Conservation (phyloP, 495 filamentous ascomycete genomes). For the Trichoderma virens region DNA sequence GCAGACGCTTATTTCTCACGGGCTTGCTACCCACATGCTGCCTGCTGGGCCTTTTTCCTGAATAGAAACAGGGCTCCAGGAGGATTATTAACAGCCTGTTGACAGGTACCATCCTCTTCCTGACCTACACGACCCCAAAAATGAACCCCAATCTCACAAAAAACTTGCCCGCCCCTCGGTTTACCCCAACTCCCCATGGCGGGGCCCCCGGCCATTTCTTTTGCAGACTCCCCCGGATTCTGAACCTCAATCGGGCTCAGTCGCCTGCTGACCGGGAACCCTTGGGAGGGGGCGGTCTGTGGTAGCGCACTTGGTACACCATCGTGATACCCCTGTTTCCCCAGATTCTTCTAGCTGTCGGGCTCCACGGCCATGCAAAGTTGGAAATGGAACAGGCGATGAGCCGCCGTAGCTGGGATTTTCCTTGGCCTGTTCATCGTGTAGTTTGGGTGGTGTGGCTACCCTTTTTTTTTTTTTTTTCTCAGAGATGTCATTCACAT, state of each 20-base stretch:
- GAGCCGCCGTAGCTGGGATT: neutral
- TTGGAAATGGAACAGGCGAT: neutral
- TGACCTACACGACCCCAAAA: neutral
- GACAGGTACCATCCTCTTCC: too few species aligned
- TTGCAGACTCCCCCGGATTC: neutral
- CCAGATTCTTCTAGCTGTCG: slow-evolving; percentile 1
- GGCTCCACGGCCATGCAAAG: neutral
- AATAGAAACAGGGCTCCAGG: too few species aligned
- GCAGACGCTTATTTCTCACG: neutral
- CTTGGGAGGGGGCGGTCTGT: neutral
- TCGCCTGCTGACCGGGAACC: slow-evolving; percentile 7
- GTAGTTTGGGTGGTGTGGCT: neutral
- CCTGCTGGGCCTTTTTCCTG: neutral
- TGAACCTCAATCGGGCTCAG: neutral
- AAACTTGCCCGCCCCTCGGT: too few species aligned
- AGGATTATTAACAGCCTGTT: too few species aligned
- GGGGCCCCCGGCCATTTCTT: slow-evolving; percentile 1
- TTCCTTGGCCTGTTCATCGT: neutral
- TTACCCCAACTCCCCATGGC: neutral
- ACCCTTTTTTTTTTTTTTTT: neutral
- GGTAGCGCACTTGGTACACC: neutral
- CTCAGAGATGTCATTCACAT: too few species aligned
- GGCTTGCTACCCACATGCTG: neutral
- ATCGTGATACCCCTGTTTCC: slow-evolving; percentile 8
- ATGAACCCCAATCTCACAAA: neutral